Evolutionary conservation across 495 filamentous ascomycete species (phyloP).

Genomic region (Neurospora tetraspora): DNA sequence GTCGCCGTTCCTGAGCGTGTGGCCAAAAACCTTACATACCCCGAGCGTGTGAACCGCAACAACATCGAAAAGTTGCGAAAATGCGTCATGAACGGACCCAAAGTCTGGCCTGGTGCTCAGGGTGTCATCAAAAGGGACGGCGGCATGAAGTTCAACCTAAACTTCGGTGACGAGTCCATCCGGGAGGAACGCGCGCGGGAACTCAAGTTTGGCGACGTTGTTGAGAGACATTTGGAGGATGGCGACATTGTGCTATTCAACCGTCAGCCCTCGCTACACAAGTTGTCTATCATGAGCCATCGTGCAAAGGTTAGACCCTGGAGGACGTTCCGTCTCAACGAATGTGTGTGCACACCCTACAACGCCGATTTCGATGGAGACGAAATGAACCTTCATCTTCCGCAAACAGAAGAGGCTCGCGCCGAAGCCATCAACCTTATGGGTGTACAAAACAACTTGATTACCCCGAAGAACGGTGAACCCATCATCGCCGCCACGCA

Average conservation of each 20-base stretch:
- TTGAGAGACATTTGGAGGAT: constrained; percentile 91
- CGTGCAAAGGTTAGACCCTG: constrained; percentile 87
- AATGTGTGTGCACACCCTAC: constrained; percentile 96
- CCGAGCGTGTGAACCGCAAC: constrained; percentile 70
- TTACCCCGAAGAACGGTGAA: constrained; percentile 93
- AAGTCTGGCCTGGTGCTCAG: constrained; percentile 80
- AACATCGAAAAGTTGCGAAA: constrained; percentile 74
- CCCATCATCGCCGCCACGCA: constrained; percentile 97
- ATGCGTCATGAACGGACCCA: constrained; percentile 60
- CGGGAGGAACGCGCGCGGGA: constrained; percentile 55
- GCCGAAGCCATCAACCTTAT: constrained; percentile 94
- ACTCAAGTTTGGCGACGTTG: constrained; percentile 73
- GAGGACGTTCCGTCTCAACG: constrained; percentile 93
- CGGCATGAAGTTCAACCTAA: constrained; percentile 57
- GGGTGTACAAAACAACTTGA: constrained; percentile 95
- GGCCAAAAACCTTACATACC: constrained; percentile 90
- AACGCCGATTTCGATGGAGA: constrained; percentile 99
- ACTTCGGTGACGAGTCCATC: constrained; percentile 46
- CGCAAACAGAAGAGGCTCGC: constrained; percentile 89
- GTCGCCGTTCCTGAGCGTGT: constrained; percentile 86
- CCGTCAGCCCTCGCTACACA: constrained; percentile 94
- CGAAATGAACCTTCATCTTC: constrained; percentile 99
- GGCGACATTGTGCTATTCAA: constrained; percentile 97
- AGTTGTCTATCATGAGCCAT: constrained; percentile 93
- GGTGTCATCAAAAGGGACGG: constrained; percentile 62